Percentiles rank a stretch among this genome's conserved stretches.
These are phyloP conservation scores for Fusarium sp. DNA, from an alignment of 2,329 filamentous ascomycete species.

Conservation along the genomic window DNA sequence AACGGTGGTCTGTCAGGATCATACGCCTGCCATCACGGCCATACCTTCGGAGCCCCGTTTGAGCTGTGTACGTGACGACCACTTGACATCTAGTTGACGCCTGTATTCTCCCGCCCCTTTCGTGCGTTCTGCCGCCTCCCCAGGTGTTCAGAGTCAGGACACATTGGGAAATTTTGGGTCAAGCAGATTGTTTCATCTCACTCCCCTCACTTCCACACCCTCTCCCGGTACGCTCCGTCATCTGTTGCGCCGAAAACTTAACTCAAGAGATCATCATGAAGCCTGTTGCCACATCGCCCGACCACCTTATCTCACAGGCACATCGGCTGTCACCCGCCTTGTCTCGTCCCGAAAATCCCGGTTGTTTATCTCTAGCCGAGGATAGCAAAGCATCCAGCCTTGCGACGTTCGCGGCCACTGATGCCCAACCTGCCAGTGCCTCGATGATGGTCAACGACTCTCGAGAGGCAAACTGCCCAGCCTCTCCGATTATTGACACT, in stretches of 20 bases:
- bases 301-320: slow-evolving; percentile 55
- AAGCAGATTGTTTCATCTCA: slow-evolving; percentile 28
- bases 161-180: slow-evolving; percentile 10
- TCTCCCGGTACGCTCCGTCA: slow-evolving; percentile 29
- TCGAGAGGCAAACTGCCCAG: slow-evolving; percentile 25
- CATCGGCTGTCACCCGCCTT: slow-evolving; percentile 52
- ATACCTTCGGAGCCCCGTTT: slow-evolving; percentile 39
- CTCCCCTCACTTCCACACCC: slow-evolving; percentile 37
- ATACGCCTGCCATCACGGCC: slow-evolving; percentile 27
- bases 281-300: slow-evolving; percentile 50
- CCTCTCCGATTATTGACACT: slow-evolving; percentile 13
- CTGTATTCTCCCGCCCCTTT: slow-evolving; percentile 30
- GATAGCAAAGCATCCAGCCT: slow-evolving; percentile 39
- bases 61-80: slow-evolving; percentile 40
- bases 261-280: slow-evolving; percentile 43
- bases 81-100: slow-evolving; percentile 34
- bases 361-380: slow-evolving; percentile 28
- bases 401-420: slow-evolving; percentile 46
- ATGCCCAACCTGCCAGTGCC: slow-evolving; percentile 50
- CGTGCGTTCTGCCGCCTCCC: slow-evolving; percentile 22
- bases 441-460: slow-evolving; percentile 23
- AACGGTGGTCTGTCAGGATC: slow-evolving; percentile 30
- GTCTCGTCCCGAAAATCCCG: slow-evolving; percentile 30
- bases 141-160: slow-evolving; percentile 23
- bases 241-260: slow-evolving; percentile 38